Conservation (phyloP, 345 rosid species). For the Mallotus nudiflorus region DNA sequence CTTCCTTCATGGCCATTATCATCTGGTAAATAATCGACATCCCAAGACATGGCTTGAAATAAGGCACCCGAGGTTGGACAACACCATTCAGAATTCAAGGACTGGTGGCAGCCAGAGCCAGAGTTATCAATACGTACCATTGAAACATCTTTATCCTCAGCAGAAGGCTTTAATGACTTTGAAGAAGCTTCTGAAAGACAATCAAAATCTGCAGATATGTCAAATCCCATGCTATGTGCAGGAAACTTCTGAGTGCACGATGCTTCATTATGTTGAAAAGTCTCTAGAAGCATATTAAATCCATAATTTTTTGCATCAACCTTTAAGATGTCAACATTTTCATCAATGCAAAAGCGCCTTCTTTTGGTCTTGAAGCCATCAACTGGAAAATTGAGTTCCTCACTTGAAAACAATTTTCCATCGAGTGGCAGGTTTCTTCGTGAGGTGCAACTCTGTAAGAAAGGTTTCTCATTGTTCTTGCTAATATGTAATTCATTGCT, state of each 20-base stretch:
- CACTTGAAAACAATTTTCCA: constrained; percentile 21
- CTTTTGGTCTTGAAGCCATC: constrained; percentile 30
- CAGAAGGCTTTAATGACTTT: constrained; percentile 29
- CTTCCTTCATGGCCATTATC: constrained; percentile 35
- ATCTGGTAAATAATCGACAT: constrained; percentile 36
- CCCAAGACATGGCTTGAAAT: constrained; percentile 30
- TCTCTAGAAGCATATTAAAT: constrained; percentile 26
- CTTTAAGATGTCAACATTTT: constrained; percentile 20
- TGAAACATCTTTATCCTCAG: constrained; percentile 31
- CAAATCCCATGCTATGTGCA: constrained; percentile 12
- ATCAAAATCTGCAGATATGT: constrained; percentile 33
- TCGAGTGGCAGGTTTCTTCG: constrained; percentile 26
- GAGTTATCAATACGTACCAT: constrained; percentile 22
- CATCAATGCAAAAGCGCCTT: constrained; percentile 25
- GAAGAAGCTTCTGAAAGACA: constrained; percentile 31
- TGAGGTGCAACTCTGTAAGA: constrained; percentile 41
- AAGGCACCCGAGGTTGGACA: constrained; percentile 38
- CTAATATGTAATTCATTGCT: constrained; percentile 23
- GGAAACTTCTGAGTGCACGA: constrained; percentile 21
- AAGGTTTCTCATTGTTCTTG: constrained; percentile 29
- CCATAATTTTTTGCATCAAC: constrained; percentile 21
- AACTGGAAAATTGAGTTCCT: constrained; percentile 31
- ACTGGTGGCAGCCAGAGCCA: constrained; percentile 23
- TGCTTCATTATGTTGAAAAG: constrained; percentile 36
- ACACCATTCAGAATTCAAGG: constrained; percentile 39